Percentiles rank a stretch among this genome's conserved stretches.
Conservation (phyloP, 768 basidiomycete genomes). For the Lentinula raphanica region DNA sequence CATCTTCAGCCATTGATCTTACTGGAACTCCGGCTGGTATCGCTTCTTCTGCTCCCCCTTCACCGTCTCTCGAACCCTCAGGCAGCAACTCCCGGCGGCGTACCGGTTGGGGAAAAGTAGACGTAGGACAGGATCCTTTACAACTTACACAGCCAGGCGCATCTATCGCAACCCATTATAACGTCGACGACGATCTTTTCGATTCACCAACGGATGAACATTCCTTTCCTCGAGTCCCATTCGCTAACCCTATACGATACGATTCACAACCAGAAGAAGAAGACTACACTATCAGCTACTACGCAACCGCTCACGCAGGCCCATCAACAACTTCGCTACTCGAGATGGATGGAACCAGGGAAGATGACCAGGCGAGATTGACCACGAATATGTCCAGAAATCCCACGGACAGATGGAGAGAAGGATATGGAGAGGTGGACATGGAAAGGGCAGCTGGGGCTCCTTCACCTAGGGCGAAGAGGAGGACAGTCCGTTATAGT, state of each 20-base stretch:
- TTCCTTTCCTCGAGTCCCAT: conserved; percentile 23
- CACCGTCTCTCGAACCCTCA: conserved; percentile 53
- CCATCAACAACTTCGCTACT: conserved; percentile 50
- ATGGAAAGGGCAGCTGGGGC: conserved; percentile 42
- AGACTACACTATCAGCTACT: conserved; percentile 22
- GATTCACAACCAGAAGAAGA: conserved; percentile 24
- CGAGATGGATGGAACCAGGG: conserved; percentile 39
- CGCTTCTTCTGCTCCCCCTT: conserved; percentile 38
- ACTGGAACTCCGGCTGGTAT: conserved; percentile 41
- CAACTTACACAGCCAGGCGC: conserved; percentile 25
- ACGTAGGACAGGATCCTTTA: conserved; percentile 44
- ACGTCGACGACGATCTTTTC: conserved; percentile 43
- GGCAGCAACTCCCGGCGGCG: conserved; percentile 48
- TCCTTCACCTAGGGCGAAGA: conserved; percentile 31
- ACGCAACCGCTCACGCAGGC: conserved; percentile 38
- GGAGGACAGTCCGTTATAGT: conserved; percentile 48
- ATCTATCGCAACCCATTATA: conserved; percentile 9
- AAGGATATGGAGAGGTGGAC: conserved; percentile 31
- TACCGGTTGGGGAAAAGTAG: conserved; percentile 51
- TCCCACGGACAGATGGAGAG: conserved; percentile 22
- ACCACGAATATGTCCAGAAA: conserved; percentile 46
- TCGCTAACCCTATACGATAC: conserved; percentile 25
- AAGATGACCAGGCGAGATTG: conserved; percentile 56
- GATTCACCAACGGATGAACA: conserved; percentile 34
- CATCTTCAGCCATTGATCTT: conserved; percentile 54